Base-by-base conservation (phyloP, 305 asterid genomes). In the Andrographis paniculata region DNA sequence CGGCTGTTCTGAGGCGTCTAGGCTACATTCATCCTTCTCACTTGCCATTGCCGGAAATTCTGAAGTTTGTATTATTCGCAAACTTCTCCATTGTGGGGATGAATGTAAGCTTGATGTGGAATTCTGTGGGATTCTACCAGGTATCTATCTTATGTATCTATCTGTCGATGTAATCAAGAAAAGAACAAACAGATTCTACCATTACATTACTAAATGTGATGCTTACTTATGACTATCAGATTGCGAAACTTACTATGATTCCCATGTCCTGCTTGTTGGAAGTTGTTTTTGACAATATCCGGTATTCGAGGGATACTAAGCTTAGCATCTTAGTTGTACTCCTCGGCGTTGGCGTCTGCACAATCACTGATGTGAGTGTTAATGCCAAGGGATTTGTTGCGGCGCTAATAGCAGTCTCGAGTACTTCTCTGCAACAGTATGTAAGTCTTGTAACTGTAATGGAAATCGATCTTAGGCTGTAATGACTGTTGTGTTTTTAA, bases 91-190 rank as follows among this genome's bases (percentile, higher is more conserved):
- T 80, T 21, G 86, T 80, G 45, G 85, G 91, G 58, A 76, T 74
- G 92, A 80, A 80, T 13, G 83, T 80, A 19, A 77, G 87, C 51
- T 59, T 80, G 23, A 80, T 77, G 93, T 80, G 93, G 93, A 80
- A 80, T 62, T 77, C 93, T 1, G 93, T 80, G 36, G 87, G 93
- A 61, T 80, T 80, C 52, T 80, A 80, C 61, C 87, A 80, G 93
- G 93, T 75, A 49, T 14, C 6, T 8, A 1, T 17, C 5, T 10
- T 6, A n/a, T 1, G 4, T 6, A 27, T 48, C 37, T 28, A 2
- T n/a, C 8, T 33, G 4, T 13, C 3, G 10, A 1, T 47, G n/a
- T 3, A 4, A 27, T n/a, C 6, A 15, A 9, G 23, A 31, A 33
- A 30, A 17, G 2, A 30, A 31, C 30, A 15, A 15, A 13, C 3